Evolutionary conservation across 768 basidiomycete genomes (phyloP), one percentile per base, ranked within the genome.

Genomic region (Amyloporia xantha): DNA sequence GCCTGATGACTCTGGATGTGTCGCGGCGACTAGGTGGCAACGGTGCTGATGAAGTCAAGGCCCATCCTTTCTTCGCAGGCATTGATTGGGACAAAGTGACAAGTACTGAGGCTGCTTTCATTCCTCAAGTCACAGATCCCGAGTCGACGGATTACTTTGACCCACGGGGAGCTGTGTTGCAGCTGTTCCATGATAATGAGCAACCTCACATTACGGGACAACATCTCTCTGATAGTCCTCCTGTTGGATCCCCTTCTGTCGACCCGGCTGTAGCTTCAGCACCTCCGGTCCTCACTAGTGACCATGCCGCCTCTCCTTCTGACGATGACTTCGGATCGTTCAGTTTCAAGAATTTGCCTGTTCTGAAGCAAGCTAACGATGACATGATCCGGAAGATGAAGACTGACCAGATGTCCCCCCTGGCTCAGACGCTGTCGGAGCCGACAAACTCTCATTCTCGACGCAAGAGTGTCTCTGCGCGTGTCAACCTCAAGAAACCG

Each of bases 61-160:
- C 73, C 0, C 96, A 99, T 62, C 83, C 91, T 0, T 94, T 92
- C 73, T 87, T 99, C 61, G 71, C 78, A 40, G 89, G 80, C 27
- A 86, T 98, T 54, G 88, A 97, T 53, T 99, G 96, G 96, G 82
- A 90, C 49, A 85, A 86, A 50, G 82, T 99, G 47, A 89, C 90
- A 6, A 81, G 81, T 6, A 80, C 82, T 4, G 88, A 95, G 67
- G 92, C 93, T 9, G 89, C 86, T 26, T 99, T 99, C 70, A 91
- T 98, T 44, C 96, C 96, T 41, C 87, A 93, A 61, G 82, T 96
- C 27, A 80, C 86, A 12, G 94, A 98, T 66, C 93, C 94, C 3
- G 94, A 97, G 68, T 95, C 92, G 19, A 99, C 96, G n/a, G 96
- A 99, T 65, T 99, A 99, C 69, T 99, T 99, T 60, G 96, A 99